Evolutionary conservation across 1,139 yeast species (phyloP).

Genomic region (Debaryomyces sp.): DNA sequence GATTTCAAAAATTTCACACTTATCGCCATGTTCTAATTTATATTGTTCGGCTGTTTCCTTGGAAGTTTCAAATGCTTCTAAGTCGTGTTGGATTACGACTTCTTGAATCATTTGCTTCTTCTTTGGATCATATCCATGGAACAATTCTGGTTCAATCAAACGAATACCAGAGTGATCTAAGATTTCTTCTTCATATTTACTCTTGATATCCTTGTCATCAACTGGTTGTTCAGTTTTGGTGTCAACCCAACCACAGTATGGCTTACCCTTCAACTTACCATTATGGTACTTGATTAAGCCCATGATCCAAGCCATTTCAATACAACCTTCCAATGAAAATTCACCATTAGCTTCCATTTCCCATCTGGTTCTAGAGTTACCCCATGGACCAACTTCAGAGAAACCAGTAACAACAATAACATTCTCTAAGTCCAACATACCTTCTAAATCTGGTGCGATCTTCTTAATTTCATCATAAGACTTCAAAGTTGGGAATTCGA

Average conservation of each 20-base stretch:
- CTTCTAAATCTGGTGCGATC: conserved; percentile 77
- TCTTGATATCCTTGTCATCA: conserved; percentile 90
- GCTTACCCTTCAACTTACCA: conserved; percentile 87
- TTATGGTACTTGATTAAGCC: conserved; percentile 93
- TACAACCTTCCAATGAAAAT: conserved; percentile 97
- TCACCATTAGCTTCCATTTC: conserved; percentile 97
- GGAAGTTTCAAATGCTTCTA: conserved; percentile 93
- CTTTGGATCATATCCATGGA: conserved; percentile 91
- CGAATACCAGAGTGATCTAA: conserved; percentile 96
- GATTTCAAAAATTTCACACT: conserved; percentile 88
- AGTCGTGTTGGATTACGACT: conserved; percentile 92
- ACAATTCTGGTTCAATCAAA: conserved; percentile 92
- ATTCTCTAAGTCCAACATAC: conserved; percentile 87
- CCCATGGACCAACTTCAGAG: conserved; percentile 99
- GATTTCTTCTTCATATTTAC: conserved; percentile 85
- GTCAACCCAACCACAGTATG: conserved; percentile 96
- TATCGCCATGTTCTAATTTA: conserved; percentile 90
- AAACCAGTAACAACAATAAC: conserved; percentile 96
- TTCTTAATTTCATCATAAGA: conserved; percentile 72
- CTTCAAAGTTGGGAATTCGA: conserved; percentile 89
- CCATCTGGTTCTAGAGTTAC: conserved; percentile 99
- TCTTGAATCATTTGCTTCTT: conserved; percentile 93
- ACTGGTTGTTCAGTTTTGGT: conserved; percentile 91
- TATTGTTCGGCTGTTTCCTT: conserved; percentile 95
- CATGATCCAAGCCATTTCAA: conserved; percentile 99